These are phyloP conservation scores for Fomes fomentarius DNA, from an alignment of 1,284 basidiomycete species.

Conservation along the genomic window DNA sequence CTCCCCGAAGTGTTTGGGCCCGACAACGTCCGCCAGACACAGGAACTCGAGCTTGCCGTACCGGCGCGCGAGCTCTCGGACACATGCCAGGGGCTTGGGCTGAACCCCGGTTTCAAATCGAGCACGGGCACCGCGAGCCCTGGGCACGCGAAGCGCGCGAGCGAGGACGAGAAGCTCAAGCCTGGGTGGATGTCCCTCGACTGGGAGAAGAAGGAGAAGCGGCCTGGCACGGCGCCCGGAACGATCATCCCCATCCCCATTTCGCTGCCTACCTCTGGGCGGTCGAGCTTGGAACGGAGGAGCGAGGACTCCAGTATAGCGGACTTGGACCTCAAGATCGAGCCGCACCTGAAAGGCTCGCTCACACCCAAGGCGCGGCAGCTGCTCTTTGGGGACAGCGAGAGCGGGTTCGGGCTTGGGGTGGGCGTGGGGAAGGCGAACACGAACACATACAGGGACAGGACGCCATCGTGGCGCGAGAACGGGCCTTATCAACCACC, in stretches of 20 bases:
- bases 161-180: slow-evolving; percentile 34
- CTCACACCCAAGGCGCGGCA: slow-evolving; percentile 28
- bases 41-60: slow-evolving; percentile 55
- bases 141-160: slow-evolving; percentile 10
- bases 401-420: no score
- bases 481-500: slow-evolving; percentile 33
- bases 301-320: slow-evolving; percentile 9
- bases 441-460: no score
- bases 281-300: slow-evolving; percentile 11
- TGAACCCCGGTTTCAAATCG: neutral
- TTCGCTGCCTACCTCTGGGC: neutral
- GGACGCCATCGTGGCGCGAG: slow-evolving; percentile 11
- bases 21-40: slow-evolving; percentile 31
- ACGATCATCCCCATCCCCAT: neutral
- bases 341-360: neutral
- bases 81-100: neutral
- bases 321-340: neutral
- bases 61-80: slow-evolving; percentile 46
- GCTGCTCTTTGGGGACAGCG: slow-evolving; percentile 23
- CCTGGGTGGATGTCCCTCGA: slow-evolving; percentile 36
- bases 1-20: slow-evolving; percentile 56
- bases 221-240: neutral
- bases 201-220: slow-evolving; percentile 36
- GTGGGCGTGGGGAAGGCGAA: no score
- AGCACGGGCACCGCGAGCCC: neutral